Conservation (phyloP, 768 basidiomycete species). For the Suillus subluteus region DNA sequence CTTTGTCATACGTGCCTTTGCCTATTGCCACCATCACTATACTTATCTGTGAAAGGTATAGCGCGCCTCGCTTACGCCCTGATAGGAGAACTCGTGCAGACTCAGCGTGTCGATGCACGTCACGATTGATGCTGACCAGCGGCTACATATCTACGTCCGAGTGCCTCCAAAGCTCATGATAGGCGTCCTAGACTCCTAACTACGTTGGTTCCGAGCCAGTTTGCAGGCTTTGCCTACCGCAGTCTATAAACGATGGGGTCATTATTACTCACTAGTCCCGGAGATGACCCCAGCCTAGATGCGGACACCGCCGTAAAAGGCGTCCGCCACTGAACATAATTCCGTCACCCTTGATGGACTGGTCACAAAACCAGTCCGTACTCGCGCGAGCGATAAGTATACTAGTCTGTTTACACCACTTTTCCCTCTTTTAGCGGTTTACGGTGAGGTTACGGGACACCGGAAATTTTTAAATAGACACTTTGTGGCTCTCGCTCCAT, state of each 20-base stretch:
- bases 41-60: constrained; percentile 9
- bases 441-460: neutral
- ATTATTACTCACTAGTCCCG: constrained; percentile 1
- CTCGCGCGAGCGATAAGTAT: neutral
- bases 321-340: neutral
- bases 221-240: neutral
- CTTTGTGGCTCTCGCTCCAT: neutral
- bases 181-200: constrained; percentile 6
- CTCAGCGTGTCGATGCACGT: neutral
- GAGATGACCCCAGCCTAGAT: constrained; percentile 9
- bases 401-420: neutral
- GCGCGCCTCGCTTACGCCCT: constrained; percentile 3
- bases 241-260: neutral
- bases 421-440: neutral
- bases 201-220: neutral
- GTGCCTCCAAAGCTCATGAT: constrained; percentile 4
- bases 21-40: constrained; percentile 1
- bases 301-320: constrained; percentile 7
- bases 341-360: neutral
- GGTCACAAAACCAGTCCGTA: neutral
- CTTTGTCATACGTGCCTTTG: neutral
- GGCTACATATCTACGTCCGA: neutral
- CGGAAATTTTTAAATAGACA: neutral
- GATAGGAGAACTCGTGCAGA: constrained; percentile 9
- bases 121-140: neutral